These are phyloP conservation scores for Blastocrithidia nonstop DNA, from an alignment of 208 protist species.

Conservation along the genomic window DNA sequence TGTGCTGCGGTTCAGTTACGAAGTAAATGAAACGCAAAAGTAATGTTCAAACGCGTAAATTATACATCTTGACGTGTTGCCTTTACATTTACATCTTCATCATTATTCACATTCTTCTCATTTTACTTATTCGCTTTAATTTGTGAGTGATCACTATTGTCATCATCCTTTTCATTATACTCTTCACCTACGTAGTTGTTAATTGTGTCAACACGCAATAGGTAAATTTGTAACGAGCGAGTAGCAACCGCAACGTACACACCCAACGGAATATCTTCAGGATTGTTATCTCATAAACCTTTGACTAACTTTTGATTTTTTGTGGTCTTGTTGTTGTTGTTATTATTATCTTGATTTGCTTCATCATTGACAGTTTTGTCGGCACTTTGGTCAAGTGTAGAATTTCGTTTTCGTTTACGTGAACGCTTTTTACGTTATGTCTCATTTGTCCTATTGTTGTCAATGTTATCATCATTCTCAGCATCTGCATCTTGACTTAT, in stretches of 20 bases:
- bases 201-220: slow-evolving; percentile 53
- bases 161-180: slow-evolving; percentile 2
- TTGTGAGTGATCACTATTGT: too few relatives aligned
- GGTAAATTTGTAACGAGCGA: slow-evolving; percentile 60
- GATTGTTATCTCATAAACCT: too few relatives aligned
- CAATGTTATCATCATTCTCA: not conserved
- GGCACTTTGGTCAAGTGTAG: not conserved
- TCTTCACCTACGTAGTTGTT: too few relatives aligned
- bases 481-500: not conserved
- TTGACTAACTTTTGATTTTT: too few relatives aligned
- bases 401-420: slow-evolving; percentile 4
- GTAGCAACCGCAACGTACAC: slow-evolving; percentile 74
- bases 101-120: slow-evolving; percentile 1
- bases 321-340: not conserved
- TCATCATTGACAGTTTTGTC: slow-evolving; percentile 2
- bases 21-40: slow-evolving; percentile 20
- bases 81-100: slow-evolving; percentile 4
- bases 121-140: not conserved
- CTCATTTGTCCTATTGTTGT: not conserved
- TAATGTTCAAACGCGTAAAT: not conserved
- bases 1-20: slow-evolving; percentile 74
- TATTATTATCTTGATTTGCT: slow-evolving; percentile 3
- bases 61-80: not conserved
- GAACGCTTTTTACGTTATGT: not conserved
- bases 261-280: slow-evolving; percentile 33